A percentile compares a stretch with the other conserved stretches of the same genome.
phyloP scores from a whole-genome alignment of 208 protist genomes.

The Tetramitus jugosus region DNA sequence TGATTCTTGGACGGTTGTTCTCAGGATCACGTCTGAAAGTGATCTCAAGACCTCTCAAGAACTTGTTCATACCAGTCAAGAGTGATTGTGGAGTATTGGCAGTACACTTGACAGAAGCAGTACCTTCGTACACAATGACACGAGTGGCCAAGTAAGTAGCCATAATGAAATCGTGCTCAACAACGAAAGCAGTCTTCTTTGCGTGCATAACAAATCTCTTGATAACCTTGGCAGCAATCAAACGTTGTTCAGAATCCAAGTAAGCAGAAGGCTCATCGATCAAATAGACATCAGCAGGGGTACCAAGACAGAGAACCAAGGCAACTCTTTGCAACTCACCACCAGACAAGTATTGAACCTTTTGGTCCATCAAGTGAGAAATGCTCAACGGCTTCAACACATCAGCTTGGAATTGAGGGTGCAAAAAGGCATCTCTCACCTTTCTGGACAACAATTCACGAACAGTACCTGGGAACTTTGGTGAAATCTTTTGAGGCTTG shows the following conservation, averaged over 20 bases:
- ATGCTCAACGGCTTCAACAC: slow-evolving; percentile 97
- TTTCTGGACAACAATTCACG: slow-evolving; percentile 88
- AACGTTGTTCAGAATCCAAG: slow-evolving; percentile 99
- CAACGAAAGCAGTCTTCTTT: slow-evolving; percentile 98
- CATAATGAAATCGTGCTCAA: slow-evolving; percentile 99
- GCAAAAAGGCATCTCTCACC: slow-evolving; percentile 85
- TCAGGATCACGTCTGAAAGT: slow-evolving; percentile 98
- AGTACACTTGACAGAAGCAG: slow-evolving; percentile 81
- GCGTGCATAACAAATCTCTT: slow-evolving; percentile 97
- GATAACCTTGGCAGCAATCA: slow-evolving; percentile 94
- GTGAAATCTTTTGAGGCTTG: slow-evolving; percentile 99
- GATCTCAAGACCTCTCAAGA: slow-evolving; percentile 91
- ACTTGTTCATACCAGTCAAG: slow-evolving; percentile 91
- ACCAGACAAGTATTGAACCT: slow-evolving; percentile 95
- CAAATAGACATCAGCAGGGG: slow-evolving; percentile 98
- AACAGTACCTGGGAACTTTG: slow-evolving; percentile 94
- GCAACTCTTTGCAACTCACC: slow-evolving; percentile 99
- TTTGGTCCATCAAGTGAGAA: slow-evolving; percentile 93
- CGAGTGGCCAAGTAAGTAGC: slow-evolving; percentile 98
- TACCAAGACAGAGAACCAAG: slow-evolving; percentile 92
- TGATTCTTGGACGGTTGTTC: slow-evolving; percentile 98
- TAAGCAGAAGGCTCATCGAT: slow-evolving; percentile 99
- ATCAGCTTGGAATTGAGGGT: slow-evolving; percentile 97
- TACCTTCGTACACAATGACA: slow-evolving; percentile 98
- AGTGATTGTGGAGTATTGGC: slow-evolving; percentile 74